phyloP scores from a whole-genome alignment of 1,284 basidiomycete genomes.

The Naganishia albida region DNA sequence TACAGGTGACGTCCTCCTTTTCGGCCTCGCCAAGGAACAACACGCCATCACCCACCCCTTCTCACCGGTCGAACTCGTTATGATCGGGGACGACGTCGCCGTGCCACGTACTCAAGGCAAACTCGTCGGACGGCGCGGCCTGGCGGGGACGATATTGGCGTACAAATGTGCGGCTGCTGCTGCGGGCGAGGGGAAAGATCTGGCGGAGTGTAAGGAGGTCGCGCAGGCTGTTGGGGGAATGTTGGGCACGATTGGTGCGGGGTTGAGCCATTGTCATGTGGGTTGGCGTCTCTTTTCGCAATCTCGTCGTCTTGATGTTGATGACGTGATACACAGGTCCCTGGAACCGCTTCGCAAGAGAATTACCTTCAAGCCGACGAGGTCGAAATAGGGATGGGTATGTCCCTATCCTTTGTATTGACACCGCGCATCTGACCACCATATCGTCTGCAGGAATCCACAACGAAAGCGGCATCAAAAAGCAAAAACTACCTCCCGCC shows the following conservation, averaged over 20 bases:
- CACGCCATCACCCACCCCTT: constrained; percentile 65
- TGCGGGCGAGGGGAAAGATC: constrained; percentile 66
- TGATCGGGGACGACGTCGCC: constrained; percentile 89
- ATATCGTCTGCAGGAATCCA: constrained; percentile 70
- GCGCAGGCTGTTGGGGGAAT: constrained; percentile 69
- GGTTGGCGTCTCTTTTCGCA: constrained; percentile 18
- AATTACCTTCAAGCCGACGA: constrained; percentile 55
- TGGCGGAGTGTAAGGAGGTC: constrained; percentile 70
- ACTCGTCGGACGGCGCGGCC: constrained; percentile 61
- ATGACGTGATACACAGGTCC: constrained; percentile 59
- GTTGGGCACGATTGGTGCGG: constrained; percentile 78
- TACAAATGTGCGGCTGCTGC: constrained; percentile 89
- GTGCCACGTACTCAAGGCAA: constrained; percentile 63
- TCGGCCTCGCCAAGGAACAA: constrained; percentile 87
- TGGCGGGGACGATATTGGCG: constrained; percentile 84
- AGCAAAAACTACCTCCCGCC: constrained; percentile 63
- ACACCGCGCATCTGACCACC: background rate
- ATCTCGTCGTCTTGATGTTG: background rate
- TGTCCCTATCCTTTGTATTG: background rate
- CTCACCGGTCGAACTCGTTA: constrained; percentile 72
- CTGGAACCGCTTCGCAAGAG: constrained; percentile 66
- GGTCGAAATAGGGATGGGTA: constrained; percentile 74
- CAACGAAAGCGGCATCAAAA: constrained; percentile 83
- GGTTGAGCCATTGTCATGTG: constrained; percentile 88
- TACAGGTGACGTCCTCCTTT: constrained; percentile 88